Evolutionary conservation across 768 basidiomycete species (phyloP).

Genomic region (Favolaschia claudopus): DNA sequence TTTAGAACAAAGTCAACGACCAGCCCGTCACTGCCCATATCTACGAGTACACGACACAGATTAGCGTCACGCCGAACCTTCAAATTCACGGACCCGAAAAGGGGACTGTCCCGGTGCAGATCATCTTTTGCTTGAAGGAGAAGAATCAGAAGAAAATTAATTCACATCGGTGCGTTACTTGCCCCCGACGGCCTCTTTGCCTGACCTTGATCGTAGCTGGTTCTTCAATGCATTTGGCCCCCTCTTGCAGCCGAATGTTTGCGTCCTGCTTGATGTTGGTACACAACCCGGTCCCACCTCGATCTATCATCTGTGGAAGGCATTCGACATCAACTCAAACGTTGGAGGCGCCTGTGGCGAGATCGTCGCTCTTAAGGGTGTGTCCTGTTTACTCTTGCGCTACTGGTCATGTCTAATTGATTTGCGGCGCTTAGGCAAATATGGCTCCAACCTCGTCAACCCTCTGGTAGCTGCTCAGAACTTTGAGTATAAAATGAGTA

Average conservation of each 20-base stretch:
- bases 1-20: slow-evolving; percentile 76
- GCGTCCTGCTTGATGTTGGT: slow-evolving; percentile 92
- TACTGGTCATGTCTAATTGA: background rate
- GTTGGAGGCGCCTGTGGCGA: slow-evolving; percentile 98
- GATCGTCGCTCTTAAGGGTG: slow-evolving; percentile 91
- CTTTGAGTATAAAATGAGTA: slow-evolving; percentile 93
- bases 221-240: slow-evolving; percentile 95
- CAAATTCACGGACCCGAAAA: slow-evolving; percentile 91
- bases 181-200: background rate
- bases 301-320: slow-evolving; percentile 95
- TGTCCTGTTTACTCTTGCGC: slow-evolving; percentile 61
- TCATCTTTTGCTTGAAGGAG: slow-evolving; percentile 91
- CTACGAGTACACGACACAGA: slow-evolving; percentile 94
- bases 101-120: slow-evolving; percentile 94
- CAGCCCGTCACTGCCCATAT: slow-evolving; percentile 89
- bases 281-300: slow-evolving; percentile 89
- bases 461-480: slow-evolving; percentile 94
- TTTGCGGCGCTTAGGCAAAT: slow-evolving; percentile 48
- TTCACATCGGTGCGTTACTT: slow-evolving; percentile 71
- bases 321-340: slow-evolving; percentile 89
- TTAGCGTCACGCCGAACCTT: slow-evolving; percentile 79
- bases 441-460: slow-evolving; percentile 79
- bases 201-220: slow-evolving; percentile 52
- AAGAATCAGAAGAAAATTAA: slow-evolving; percentile 98
- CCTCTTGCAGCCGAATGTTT: slow-evolving; percentile 90